Conservation (phyloP, 1,139 yeast genomes). For the Protomyces lactucae-debilis region DNA sequence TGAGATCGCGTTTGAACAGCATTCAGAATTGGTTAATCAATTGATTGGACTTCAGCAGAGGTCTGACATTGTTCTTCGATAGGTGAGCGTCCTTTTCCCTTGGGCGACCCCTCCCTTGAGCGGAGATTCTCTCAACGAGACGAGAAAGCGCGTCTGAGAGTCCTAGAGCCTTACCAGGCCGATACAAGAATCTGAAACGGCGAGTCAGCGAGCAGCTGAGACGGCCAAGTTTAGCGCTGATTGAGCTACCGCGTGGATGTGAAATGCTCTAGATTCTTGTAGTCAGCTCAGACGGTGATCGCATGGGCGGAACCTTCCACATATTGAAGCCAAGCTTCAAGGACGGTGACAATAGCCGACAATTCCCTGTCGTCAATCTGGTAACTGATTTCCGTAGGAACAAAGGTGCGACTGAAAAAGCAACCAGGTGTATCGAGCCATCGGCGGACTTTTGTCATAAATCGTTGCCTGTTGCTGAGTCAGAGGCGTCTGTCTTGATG, state of each 20-base stretch:
- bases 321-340: conserved; percentile 1
- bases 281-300: background rate
- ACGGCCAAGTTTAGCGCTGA: conserved; percentile 3
- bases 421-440: conserved; percentile 1
- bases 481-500: conserved; percentile 22
- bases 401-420: background rate
- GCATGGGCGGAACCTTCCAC: background rate
- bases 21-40: too few relatives aligned
- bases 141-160: background rate
- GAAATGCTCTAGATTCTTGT: background rate
- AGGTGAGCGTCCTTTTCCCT: too few relatives aligned
- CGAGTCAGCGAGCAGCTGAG: background rate
- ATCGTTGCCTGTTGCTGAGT: conserved; percentile 7
- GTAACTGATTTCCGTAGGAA: conserved; percentile 17
- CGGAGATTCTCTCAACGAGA: background rate
- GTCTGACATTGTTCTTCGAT: too few relatives aligned
- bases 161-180: background rate
- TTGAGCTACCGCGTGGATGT: background rate
- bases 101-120: background rate
- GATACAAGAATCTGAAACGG: background rate
- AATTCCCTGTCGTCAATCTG: background rate
- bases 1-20: too few relatives aligned
- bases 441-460: conserved; percentile 1
- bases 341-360: background rate
- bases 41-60: too few relatives aligned